phyloP scores from a whole-genome alignment of 306 rosid genomes.

The Urtica urens region DNA sequence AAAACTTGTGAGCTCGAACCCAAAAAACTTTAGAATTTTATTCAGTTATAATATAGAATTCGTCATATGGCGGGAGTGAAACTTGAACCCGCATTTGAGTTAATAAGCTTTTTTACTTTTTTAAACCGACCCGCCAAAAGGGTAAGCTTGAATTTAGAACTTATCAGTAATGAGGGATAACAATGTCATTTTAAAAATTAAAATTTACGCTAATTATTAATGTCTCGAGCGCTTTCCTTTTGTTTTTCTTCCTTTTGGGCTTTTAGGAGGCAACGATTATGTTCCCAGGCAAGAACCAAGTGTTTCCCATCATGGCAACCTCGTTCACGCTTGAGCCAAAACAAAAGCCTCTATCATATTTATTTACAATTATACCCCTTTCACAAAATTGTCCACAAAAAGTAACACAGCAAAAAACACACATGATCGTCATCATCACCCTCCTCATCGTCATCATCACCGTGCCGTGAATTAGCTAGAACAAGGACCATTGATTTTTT shows the following conservation, averaged over 20 bases:
- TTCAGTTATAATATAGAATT: background rate
- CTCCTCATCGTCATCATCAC: conserved; percentile 27
- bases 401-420: conserved; percentile 20
- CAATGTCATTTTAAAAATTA: background rate
- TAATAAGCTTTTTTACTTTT: background rate
- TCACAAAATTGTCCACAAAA: conserved; percentile 22
- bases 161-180: background rate
- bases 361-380: conserved; percentile 26
- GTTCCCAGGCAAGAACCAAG: conserved; percentile 39
- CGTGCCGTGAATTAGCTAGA: conserved; percentile 1
- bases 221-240: conserved; percentile 3
- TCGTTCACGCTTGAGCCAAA: conserved; percentile 38
- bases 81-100: conserved; percentile 7
- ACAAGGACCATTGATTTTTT: conserved; percentile 31
- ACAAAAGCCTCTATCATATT: background rate
- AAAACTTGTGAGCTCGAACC: background rate
- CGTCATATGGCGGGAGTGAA: conserved; percentile 17
- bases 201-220: background rate
- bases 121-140: conserved; percentile 2
- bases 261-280: conserved; percentile 20
- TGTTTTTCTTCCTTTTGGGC: background rate
- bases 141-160: background rate
- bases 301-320: conserved; percentile 45
- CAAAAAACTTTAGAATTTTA: background rate
- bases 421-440: background rate